Evolutionary conservation across 2,329 filamentous ascomycete species (phyloP), one percentile per base, ranked within the genome.

Genomic region (Ophiostoma australiae): DNA sequence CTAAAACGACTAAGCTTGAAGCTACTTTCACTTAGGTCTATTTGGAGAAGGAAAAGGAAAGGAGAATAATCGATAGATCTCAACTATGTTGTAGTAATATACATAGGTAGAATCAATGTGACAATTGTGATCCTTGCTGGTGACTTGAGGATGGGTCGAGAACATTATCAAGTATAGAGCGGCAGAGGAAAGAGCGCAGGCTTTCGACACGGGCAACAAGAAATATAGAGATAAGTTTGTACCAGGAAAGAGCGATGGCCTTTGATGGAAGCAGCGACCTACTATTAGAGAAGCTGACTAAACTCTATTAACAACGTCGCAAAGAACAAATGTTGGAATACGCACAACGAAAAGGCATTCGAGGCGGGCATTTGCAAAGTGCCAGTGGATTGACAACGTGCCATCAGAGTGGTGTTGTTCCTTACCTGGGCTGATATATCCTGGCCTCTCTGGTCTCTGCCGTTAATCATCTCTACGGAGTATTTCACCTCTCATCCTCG

Each of bases 41-140:
- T 58, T 58, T 58, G 8, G n/a, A 58, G 52, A 35, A 37, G 33
- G 39, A 35, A 35, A 35, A 48, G 41, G 17, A 20, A 20, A 13
- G 41, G 41, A 55, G 13, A 23, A 58, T 58, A 63, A 58, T 58
- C 23, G n/a, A 58, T n/a, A 48, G 44, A 48, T 48, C 44, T 48
- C 5, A 5, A n/a, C n/a, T n/a, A n/a, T n/a, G n/a, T n/a, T n/a
- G n/a, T n/a, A n/a, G n/a, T n/a, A n/a, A n/a, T n/a, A n/a, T n/a
- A n/a, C n/a, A n/a, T n/a, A 39, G 37, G 8, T 11, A 58, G 52
- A 58, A 31, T 27, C 52, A 31, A 58, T 27, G 27, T 58, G n/a
- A 15, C 17, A 23, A 15, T 13, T n/a, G 44, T 20, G 44, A 48
- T 41, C 4, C 10, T 41, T 15, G 15, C 39, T 13, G 39, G 20